Percentiles rank a stretch among this genome's conserved stretches.
These are phyloP conservation scores for Cercospora sesami DNA, from an alignment of 2,329 filamentous ascomycete species.

Conservation along the genomic window DNA sequence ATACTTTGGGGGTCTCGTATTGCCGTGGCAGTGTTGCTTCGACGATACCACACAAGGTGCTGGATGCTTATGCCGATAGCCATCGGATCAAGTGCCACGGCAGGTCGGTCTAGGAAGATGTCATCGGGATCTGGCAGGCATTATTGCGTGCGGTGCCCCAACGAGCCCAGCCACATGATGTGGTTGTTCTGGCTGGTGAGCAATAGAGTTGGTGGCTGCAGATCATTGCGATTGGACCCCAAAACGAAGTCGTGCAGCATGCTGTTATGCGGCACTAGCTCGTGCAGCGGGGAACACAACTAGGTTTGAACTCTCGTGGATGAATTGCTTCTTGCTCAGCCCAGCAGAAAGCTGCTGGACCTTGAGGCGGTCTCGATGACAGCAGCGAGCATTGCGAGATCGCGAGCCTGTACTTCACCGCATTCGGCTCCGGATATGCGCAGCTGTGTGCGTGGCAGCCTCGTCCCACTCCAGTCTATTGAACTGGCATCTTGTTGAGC, in stretches of 20 bases:
- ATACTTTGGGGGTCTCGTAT: background rate
- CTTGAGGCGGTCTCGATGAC: background rate
- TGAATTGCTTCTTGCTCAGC: slow-evolving; percentile 1
- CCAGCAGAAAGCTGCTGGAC: background rate
- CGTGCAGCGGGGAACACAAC: slow-evolving; percentile 5
- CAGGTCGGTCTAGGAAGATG: background rate
- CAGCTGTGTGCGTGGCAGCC: background rate
- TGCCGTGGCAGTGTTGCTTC: background rate
- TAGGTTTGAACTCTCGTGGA: background rate
- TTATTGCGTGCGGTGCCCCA: background rate
- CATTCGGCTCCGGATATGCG: background rate
- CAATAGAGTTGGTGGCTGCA: slow-evolving; percentile 14
- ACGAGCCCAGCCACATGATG: slow-evolving; percentile 14
- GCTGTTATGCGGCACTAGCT: background rate
- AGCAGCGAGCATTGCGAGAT: background rate
- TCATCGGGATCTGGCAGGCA: background rate
- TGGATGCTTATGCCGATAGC: background rate
- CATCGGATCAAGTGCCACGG: background rate
- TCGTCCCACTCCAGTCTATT: background rate
- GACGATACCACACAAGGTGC: background rate
- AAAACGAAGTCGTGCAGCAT: slow-evolving; percentile 6
- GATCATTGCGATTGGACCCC: slow-evolving; percentile 1
- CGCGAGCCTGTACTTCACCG: background rate
- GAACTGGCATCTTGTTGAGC: background rate
- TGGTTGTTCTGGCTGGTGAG: slow-evolving; percentile 6